Evolutionary conservation across 2,329 filamentous ascomycete species (phyloP).

Genomic region (Ascochyta koolunga): DNA sequence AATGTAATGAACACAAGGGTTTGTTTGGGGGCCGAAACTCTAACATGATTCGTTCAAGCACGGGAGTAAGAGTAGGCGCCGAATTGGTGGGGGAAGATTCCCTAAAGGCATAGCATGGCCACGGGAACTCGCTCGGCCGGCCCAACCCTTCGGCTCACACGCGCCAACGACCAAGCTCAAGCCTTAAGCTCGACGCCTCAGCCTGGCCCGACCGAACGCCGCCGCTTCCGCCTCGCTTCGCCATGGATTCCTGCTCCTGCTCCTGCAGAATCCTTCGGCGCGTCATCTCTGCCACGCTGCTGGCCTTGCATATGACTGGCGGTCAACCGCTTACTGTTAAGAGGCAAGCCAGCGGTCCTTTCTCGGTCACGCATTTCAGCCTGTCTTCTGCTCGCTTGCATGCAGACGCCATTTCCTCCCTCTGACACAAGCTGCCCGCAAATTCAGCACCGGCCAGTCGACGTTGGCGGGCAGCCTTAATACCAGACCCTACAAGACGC

Average conservation of each 20-base stretch:
- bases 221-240: conserved; percentile 15
- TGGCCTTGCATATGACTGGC: conserved; percentile 1
- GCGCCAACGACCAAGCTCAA: conserved; percentile 1
- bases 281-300: conserved; percentile 14
- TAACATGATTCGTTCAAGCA: conserved; percentile 9
- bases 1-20: not conserved
- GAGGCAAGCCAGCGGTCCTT: conserved; percentile 7
- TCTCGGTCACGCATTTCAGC: conserved; percentile 4
- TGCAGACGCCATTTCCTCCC: conserved; percentile 8
- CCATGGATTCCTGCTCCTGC: conserved; percentile 7
- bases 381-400: not conserved
- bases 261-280: conserved; percentile 15
- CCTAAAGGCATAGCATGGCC: not conserved
- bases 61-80: conserved; percentile 1
- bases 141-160: conserved; percentile 5
- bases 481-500: not conserved
- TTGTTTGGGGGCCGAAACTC: not conserved
- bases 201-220: conserved; percentile 11
- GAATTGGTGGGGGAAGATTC: not conserved
- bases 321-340: not conserved
- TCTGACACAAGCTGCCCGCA: conserved; percentile 13
- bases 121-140: conserved; percentile 8
- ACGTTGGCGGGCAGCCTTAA: conserved; percentile 24
- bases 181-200: not conserved
- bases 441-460: conserved; percentile 13